Evolutionary conservation across 805 yeast species (phyloP).

Genomic region (Ogataea pilisensis): DNA sequence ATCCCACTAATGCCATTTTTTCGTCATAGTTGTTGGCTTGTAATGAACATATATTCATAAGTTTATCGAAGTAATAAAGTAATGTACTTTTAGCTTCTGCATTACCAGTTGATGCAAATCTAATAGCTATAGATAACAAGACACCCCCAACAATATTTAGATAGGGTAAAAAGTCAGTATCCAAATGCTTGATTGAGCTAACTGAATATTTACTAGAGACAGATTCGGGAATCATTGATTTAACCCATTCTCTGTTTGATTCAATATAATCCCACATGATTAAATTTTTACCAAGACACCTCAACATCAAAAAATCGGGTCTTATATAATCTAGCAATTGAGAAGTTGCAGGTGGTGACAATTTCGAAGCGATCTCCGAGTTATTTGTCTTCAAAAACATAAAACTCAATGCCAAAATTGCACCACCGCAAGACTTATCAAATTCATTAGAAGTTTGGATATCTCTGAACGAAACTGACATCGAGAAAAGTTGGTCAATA

Average conservation of each 20-base stretch:
- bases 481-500: slow-evolving; percentile 52
- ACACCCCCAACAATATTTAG: slow-evolving; percentile 71
- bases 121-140: slow-evolving; percentile 69
- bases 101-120: slow-evolving; percentile 68
- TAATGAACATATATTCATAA: slow-evolving; percentile 39
- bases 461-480: slow-evolving; percentile 60
- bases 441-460: slow-evolving; percentile 52
- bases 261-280: slow-evolving; percentile 71
- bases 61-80: slow-evolving; percentile 48
- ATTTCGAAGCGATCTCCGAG: slow-evolving; percentile 51
- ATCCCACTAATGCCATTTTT: slow-evolving; percentile 48
- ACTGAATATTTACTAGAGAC: slow-evolving; percentile 31
- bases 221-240: slow-evolving; percentile 48
- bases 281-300: slow-evolving; percentile 60
- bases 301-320: slow-evolving; percentile 69
- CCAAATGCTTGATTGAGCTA: slow-evolving; percentile 32
- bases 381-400: slow-evolving; percentile 69
- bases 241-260: slow-evolving; percentile 50
- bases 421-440: slow-evolving; percentile 69
- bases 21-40: slow-evolving; percentile 53
- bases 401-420: slow-evolving; percentile 69
- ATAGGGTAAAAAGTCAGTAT: slow-evolving; percentile 59
- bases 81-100: slow-evolving; percentile 50
- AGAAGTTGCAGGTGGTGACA: slow-evolving; percentile 55
- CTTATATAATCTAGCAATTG: slow-evolving; percentile 65